A percentile compares a stretch with the other conserved stretches of the same genome.
Evolutionary conservation across 2,329 filamentous ascomycete genomes (phyloP).

Genomic region (Alternaria infectoria): DNA sequence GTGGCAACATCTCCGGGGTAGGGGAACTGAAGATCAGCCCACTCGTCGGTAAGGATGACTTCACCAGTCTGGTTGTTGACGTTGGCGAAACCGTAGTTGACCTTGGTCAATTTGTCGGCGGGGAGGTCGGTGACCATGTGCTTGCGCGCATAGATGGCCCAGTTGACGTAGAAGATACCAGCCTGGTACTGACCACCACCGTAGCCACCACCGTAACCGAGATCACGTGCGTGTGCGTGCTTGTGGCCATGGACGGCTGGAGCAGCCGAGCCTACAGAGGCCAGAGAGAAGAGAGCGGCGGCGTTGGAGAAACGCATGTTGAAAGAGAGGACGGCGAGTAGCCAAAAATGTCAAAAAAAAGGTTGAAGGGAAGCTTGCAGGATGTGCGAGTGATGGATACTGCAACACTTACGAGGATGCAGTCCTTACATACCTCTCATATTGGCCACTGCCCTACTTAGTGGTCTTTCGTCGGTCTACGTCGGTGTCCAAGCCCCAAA

Average conservation of each 20-base stretch:
- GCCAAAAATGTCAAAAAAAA: slow-evolving; percentile 11
- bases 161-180: slow-evolving; percentile 76
- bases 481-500: slow-evolving; percentile 6
- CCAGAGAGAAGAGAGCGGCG: slow-evolving; percentile 25
- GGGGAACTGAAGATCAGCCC: slow-evolving; percentile 61
- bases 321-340: slow-evolving; percentile 31
- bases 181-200: slow-evolving; percentile 60
- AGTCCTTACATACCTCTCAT: not conserved
- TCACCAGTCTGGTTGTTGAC: slow-evolving; percentile 79
- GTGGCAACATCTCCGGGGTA: slow-evolving; percentile 70
- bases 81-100: slow-evolving; percentile 91
- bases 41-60: slow-evolving; percentile 49
- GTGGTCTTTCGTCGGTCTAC: slow-evolving; percentile 8
- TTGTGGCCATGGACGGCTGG: slow-evolving; percentile 8
- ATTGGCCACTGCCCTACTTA: not conserved
- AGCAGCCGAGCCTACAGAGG: slow-evolving; percentile 24
- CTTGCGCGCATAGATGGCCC: slow-evolving; percentile 82
- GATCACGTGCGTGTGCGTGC: slow-evolving; percentile 3
- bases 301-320: slow-evolving; percentile 28
- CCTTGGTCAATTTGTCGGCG: slow-evolving; percentile 79
- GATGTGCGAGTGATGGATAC: not conserved
- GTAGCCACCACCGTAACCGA: slow-evolving; percentile 6
- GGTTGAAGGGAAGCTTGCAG: not conserved
- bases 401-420: not conserved
- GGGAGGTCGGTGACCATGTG: slow-evolving; percentile 84